Evolutionary conservation across 495 filamentous ascomycete genomes (phyloP).

Genomic region (Aspergillus nidulans): DNA sequence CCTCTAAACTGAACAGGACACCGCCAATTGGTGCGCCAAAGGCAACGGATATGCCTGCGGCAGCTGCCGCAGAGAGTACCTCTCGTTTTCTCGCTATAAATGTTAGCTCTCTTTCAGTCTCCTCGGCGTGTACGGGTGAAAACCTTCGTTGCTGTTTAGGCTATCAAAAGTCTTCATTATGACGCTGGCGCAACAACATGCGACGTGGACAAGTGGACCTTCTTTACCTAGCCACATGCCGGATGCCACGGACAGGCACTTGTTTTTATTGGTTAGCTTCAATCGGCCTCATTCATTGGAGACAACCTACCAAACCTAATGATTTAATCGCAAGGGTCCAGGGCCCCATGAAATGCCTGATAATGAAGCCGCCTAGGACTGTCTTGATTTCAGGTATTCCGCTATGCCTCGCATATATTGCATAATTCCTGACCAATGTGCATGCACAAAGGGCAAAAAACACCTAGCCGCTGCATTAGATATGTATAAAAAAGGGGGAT

Average conservation of each 20-base stretch:
- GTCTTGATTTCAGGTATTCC: constrained; percentile 99
- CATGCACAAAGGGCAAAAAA: constrained; percentile 76
- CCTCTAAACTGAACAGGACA: constrained; percentile 87
- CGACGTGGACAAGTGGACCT: constrained; percentile 93
- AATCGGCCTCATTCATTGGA: neutral
- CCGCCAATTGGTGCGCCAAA: constrained; percentile 96
- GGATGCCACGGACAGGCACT: constrained; percentile 92
- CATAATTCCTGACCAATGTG: constrained; percentile 76
- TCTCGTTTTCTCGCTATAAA: constrained; percentile 84
- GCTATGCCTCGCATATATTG: constrained; percentile 87
- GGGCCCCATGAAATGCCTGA: constrained; percentile 82
- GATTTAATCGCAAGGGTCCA: constrained; percentile 94
- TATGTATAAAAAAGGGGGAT: constrained; percentile 10
- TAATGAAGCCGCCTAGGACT: constrained; percentile 90
- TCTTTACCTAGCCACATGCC: constrained; percentile 99
- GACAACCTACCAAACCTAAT: constrained; percentile 68
- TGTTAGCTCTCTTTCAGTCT: neutral
- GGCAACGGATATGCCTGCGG: constrained; percentile 92
- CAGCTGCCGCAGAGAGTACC: constrained; percentile 89
- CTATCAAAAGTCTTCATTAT: constrained; percentile 86
- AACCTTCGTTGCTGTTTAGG: constrained; percentile 86
- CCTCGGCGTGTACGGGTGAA: neutral
- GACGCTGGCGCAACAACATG: constrained; percentile 94
- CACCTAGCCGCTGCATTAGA: constrained; percentile 46
- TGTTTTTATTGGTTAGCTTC: constrained; percentile 11